Evolutionary conservation across 306 rosid genomes (phyloP).

Genomic region (Arachis stenosperma): DNA sequence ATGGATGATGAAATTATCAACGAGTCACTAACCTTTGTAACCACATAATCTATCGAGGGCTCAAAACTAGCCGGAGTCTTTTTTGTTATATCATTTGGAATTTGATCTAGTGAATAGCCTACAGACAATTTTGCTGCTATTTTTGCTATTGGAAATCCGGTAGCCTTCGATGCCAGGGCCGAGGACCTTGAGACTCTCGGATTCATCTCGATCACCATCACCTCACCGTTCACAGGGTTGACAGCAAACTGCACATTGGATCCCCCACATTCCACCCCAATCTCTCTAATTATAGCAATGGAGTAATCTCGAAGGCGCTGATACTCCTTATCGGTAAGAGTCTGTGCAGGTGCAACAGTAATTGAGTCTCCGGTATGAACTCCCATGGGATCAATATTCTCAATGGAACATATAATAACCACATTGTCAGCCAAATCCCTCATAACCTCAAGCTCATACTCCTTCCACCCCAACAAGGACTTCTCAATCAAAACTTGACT

Average conservation of each 20-base stretch:
- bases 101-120: constrained; percentile 91
- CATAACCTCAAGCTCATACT: constrained; percentile 98
- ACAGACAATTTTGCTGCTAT: constrained; percentile 94
- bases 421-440: constrained; percentile 96
- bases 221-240: constrained; percentile 78
- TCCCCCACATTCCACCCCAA: constrained; percentile 86
- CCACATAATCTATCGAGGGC: constrained; percentile 98
- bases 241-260: constrained; percentile 97
- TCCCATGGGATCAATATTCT: constrained; percentile 98
- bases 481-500: constrained; percentile 89
- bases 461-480: constrained; percentile 96
- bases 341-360: constrained; percentile 97
- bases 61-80: constrained; percentile 97
- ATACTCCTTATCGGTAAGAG: constrained; percentile 93
- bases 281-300: constrained; percentile 69
- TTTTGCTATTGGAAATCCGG: constrained; percentile 95
- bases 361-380: constrained; percentile 98
- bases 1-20: not conserved
- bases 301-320: constrained; percentile 88
- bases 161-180: constrained; percentile 90
- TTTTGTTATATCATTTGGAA: constrained; percentile 88
- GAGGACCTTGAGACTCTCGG: constrained; percentile 97
- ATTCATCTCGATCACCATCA: constrained; percentile 98
- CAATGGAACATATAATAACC: constrained; percentile 93
- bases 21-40: constrained; percentile 71